These are phyloP conservation scores for Suillus variegatus DNA, from an alignment of 768 basidiomycete species.

Conservation along the genomic window DNA sequence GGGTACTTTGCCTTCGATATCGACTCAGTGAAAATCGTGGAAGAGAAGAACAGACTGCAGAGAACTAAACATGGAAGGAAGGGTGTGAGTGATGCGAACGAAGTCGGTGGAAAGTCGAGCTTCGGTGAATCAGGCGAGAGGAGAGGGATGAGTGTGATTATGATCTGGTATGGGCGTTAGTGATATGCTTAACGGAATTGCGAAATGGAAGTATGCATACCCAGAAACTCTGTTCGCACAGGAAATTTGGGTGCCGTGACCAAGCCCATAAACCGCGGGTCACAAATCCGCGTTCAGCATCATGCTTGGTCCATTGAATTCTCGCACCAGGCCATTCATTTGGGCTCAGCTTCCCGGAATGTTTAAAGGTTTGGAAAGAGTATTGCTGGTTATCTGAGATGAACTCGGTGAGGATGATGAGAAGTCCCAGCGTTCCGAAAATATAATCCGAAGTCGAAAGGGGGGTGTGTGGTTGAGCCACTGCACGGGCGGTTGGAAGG, in stretches of 20 bases:
- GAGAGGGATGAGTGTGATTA: constrained; percentile 69
- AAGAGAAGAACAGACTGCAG: constrained; percentile 72
- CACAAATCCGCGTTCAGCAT: constrained; percentile 79
- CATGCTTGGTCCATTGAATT: constrained; percentile 65
- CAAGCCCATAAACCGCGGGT: constrained; percentile 86
- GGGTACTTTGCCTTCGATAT: constrained; percentile 80
- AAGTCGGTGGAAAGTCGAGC: constrained; percentile 24
- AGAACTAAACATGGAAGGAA: constrained; percentile 62
- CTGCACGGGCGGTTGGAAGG: constrained; percentile 58
- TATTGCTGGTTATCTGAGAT: constrained; percentile 92
- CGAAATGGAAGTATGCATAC: constrained; percentile 37
- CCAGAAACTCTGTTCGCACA: constrained; percentile 90
- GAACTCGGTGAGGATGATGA: constrained; percentile 70
- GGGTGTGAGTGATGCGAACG: constrained; percentile 31
- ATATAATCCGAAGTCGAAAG: constrained; percentile 62
- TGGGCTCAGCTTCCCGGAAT: constrained; percentile 33
- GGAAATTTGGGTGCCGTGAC: constrained; percentile 90
- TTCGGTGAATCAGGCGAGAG: constrained; percentile 40
- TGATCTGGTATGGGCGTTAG: constrained; percentile 44
- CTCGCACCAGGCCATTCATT: constrained; percentile 66
- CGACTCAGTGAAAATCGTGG: constrained; percentile 78
- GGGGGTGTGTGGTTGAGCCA: constrained; percentile 51
- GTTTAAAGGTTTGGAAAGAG: constrained; percentile 81
- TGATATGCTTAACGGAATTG: constrained; percentile 1
- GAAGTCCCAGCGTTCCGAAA: constrained; percentile 59